A percentile compares a stretch with the other conserved stretches of the same genome.
Evolutionary conservation across 495 filamentous ascomycete species (phyloP).

Genomic region (Amorphotheca resinae): DNA sequence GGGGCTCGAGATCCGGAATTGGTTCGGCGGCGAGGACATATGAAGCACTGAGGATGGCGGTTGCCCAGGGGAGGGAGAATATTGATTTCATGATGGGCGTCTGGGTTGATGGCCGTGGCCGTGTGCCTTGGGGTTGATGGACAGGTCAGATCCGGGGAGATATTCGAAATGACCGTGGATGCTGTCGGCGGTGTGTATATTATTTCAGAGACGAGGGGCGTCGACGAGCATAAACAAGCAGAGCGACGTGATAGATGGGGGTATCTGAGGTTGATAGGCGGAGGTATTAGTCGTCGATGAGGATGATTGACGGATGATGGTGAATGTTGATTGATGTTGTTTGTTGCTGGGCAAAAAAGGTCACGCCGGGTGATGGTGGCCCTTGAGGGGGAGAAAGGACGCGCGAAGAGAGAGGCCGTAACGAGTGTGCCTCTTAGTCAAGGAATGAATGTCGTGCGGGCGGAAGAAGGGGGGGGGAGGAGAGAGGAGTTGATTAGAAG

Average conservation of each 20-base stretch:
- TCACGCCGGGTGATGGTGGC: no score
- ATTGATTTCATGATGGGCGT: slow-evolving; percentile 16
- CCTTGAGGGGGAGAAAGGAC: no score
- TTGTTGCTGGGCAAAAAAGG: no score
- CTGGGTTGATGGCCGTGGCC: slow-evolving; percentile 9
- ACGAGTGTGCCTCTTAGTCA: slow-evolving; percentile 21
- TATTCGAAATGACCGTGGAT: slow-evolving; percentile 3
- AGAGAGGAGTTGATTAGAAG: background rate
- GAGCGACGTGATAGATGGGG: no score
- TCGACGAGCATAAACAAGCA: background rate
- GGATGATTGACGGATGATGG: no score
- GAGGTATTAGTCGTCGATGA: background rate
- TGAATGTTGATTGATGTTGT: no score
- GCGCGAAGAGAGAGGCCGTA: slow-evolving; percentile 15
- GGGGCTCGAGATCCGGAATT: background rate
- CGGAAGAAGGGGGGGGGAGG: no score
- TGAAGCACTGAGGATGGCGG: slow-evolving; percentile 4
- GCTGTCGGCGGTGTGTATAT: background rate
- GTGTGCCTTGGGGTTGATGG: slow-evolving; percentile 6
- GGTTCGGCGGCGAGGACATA: background rate
- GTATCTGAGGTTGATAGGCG: background rate
- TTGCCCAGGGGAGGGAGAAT: slow-evolving; percentile 5
- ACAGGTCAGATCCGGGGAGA: slow-evolving; percentile 1
- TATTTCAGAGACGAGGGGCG: background rate
- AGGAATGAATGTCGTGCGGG: no score